Evolutionary conservation across 1,284 basidiomycete genomes (phyloP).

Genomic region (Thecaphora thlaspeos): DNA sequence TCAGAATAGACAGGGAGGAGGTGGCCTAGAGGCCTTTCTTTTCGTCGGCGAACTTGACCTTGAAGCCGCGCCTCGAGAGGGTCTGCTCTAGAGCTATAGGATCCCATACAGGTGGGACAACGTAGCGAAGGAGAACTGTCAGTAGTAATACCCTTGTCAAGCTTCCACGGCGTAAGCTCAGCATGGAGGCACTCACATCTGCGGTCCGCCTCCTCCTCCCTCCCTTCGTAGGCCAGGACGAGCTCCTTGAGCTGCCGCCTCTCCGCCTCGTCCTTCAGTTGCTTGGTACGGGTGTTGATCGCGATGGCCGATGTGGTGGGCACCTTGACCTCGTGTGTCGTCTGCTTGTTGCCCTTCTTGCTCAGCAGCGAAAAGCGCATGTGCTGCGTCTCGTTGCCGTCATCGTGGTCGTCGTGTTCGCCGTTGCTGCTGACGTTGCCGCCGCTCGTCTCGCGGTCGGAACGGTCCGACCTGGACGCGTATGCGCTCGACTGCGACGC

Average conservation of each 20-base stretch:
- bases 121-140: too few relatives aligned
- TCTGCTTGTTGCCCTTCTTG: constrained; percentile 89
- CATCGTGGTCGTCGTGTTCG: constrained; percentile 64
- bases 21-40: too few relatives aligned
- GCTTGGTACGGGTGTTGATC: constrained; percentile 46
- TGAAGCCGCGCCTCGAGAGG: neutral
- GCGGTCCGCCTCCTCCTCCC: too few relatives aligned
- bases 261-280: constrained; percentile 48
- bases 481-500: constrained; percentile 63
- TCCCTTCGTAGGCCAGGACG: constrained; percentile 60
- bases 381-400: constrained; percentile 58
- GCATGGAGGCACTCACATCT: too few relatives aligned
- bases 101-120: too few relatives aligned
- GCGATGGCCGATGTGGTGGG: constrained; percentile 47
- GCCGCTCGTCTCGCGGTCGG: constrained; percentile 56
- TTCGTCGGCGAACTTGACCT: neutral
- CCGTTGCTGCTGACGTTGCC: constrained; percentile 76
- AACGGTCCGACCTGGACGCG: constrained; percentile 67
- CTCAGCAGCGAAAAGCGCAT: constrained; percentile 95
- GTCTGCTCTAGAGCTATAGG: neutral
- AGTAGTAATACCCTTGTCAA: too few relatives aligned
- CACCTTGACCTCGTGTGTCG: constrained; percentile 58
- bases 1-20: too few relatives aligned
- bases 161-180: too few relatives aligned
- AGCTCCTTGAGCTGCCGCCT: constrained; percentile 51